phyloP scores from a whole-genome alignment of 306 rosid genomes.

The Mimosa bimucronata region DNA sequence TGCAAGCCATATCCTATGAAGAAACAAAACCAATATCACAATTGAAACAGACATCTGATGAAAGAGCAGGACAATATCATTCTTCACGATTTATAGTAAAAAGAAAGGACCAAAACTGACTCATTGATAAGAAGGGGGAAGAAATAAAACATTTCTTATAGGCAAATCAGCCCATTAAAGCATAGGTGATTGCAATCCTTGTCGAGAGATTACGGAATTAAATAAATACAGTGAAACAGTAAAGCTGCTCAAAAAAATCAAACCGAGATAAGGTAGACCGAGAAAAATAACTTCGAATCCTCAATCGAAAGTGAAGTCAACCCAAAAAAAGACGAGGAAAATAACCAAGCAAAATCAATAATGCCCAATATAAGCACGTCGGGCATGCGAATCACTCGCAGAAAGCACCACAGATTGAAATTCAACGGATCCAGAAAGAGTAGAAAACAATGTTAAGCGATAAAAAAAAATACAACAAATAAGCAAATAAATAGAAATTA shows the following conservation, averaged over 20 bases:
- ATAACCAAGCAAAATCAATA: not conserved
- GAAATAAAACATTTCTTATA: conserved; percentile 7
- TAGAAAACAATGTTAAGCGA: conserved; percentile 24
- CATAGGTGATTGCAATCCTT: not conserved
- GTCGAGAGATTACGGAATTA: not conserved
- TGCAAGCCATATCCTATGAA: not conserved
- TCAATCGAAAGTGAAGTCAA: conserved; percentile 45
- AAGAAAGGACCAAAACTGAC: not conserved
- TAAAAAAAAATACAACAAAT: not conserved
- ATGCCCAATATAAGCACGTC: conserved; percentile 31
- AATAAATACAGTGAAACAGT: not conserved
- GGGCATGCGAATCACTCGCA: conserved; percentile 32
- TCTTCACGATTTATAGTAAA: conserved; percentile 37
- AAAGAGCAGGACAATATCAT: not conserved
- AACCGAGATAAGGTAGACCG: conserved; percentile 8
- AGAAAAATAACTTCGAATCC: conserved; percentile 29
- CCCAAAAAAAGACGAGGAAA: not conserved
- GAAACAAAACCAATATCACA: conserved; percentile 22
- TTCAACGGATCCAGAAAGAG: conserved; percentile 47
- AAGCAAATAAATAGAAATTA: not conserved
- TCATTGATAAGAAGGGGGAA: not conserved
- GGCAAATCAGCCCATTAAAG: conserved; percentile 29
- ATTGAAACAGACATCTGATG: conserved; percentile 26
- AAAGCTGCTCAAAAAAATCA: conserved; percentile 4
- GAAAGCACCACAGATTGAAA: conserved; percentile 34